Percentiles rank a stretch among this genome's conserved stretches.
Evolutionary conservation across 768 basidiomycete genomes (phyloP).

Genomic region (Phylloporus sp.): DNA sequence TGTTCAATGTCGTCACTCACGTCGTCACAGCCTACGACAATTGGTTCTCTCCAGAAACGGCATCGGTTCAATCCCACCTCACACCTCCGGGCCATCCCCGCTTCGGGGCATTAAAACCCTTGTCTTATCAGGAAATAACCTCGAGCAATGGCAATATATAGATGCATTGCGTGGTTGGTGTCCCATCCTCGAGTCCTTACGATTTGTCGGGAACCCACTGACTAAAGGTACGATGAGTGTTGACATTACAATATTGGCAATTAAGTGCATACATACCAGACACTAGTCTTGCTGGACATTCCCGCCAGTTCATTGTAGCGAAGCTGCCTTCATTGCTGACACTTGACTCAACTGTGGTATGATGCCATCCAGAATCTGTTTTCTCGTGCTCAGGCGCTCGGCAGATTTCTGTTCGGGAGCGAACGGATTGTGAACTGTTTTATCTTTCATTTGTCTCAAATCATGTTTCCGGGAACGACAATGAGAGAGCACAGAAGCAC

Average conservation of each 20-base stretch:
- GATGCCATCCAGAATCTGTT: constrained; percentile 20
- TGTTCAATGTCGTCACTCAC: constrained; percentile 8
- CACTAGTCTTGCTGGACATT: constrained; percentile 32
- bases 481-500: constrained; percentile 45
- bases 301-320: constrained; percentile 62
- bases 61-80: constrained; percentile 44
- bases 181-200: constrained; percentile 57
- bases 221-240: constrained; percentile 41
- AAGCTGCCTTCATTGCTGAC: constrained; percentile 55
- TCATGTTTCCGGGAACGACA: constrained; percentile 36
- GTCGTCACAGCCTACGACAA: constrained; percentile 45
- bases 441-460: constrained; percentile 67
- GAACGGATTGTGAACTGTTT: constrained; percentile 77
- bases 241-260: constrained; percentile 1
- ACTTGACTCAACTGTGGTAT: constrained; percentile 63
- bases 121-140: constrained; percentile 55
- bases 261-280: constrained; percentile 27
- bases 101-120: constrained; percentile 48
- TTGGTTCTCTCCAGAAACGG: constrained; percentile 64
- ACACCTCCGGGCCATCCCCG: constrained; percentile 12
- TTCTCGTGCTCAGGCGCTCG: constrained; percentile 7
- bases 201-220: constrained; percentile 61
- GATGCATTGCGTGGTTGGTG: constrained; percentile 67
- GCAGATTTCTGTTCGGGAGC: constrained; percentile 66
- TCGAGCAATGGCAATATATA: constrained; percentile 56